phyloP scores from a whole-genome alignment of 257 asterid species.

The Solanum tarijense region DNA sequence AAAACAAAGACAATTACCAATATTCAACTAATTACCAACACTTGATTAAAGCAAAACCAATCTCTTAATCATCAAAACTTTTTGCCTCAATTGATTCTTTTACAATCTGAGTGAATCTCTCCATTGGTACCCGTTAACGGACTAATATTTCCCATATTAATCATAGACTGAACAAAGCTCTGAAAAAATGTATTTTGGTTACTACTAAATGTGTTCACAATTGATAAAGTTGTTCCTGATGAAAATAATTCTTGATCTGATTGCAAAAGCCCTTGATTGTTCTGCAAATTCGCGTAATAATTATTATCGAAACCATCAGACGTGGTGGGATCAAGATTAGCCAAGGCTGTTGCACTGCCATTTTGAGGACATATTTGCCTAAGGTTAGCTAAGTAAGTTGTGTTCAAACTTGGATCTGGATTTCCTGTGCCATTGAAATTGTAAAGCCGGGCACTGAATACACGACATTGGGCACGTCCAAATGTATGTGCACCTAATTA shows the following conservation, averaged over 20 bases:
- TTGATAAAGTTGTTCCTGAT: conserved; percentile 25
- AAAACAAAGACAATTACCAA: neutral
- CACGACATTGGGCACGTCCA: conserved; percentile 49
- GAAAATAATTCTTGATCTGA: conserved; percentile 57
- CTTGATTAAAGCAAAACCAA: neutral
- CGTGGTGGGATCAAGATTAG: conserved; percentile 37
- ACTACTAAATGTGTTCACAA: conserved; percentile 32
- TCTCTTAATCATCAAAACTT: neutral
- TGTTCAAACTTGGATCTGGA: conserved; percentile 54
- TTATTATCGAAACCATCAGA: conserved; percentile 29
- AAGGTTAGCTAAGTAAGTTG: conserved; percentile 32
- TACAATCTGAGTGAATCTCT: conserved; percentile 39
- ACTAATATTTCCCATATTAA: conserved; percentile 55
- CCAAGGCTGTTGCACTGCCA: conserved; percentile 22
- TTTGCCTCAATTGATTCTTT: conserved; percentile 16
- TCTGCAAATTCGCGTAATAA: conserved; percentile 44
- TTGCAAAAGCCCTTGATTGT: conserved; percentile 44
- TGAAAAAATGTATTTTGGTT: conserved; percentile 40
- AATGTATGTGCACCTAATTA: conserved; percentile 59
- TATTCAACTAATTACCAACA: too few species aligned
- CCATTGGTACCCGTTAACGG: conserved; percentile 48
- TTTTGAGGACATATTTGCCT: conserved; percentile 45
- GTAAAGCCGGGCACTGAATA: conserved; percentile 35
- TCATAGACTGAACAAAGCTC: conserved; percentile 47
- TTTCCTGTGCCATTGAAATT: conserved; percentile 34